These are phyloP conservation scores for Bipolaris oryzae DNA, from an alignment of 2,329 filamentous ascomycete species.

Conservation along the genomic window DNA sequence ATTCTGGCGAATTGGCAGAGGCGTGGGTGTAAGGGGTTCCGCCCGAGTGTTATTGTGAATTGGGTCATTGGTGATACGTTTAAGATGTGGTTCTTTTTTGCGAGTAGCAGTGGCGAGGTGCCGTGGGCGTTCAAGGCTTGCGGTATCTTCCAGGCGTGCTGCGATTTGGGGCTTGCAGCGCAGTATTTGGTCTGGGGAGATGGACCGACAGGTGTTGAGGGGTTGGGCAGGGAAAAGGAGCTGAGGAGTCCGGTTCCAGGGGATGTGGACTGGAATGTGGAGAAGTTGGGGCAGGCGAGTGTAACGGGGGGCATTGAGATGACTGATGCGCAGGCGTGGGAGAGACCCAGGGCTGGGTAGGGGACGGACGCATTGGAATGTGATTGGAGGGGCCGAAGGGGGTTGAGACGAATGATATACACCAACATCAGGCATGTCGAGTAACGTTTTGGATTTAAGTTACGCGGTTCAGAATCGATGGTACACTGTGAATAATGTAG, in stretches of 20 bases:
- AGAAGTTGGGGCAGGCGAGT: slow-evolving; percentile 17
- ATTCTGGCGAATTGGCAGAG: slow-evolving; percentile 72
- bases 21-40: slow-evolving; percentile 76
- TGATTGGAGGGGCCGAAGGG: background rate
- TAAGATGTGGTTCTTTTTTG: slow-evolving; percentile 81
- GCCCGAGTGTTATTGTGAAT: slow-evolving; percentile 74
- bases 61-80: slow-evolving; percentile 82
- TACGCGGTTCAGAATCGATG: background rate
- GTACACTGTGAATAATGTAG: background rate
- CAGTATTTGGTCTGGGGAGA: slow-evolving; percentile 64
- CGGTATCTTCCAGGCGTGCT: slow-evolving; percentile 78
- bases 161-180: slow-evolving; percentile 74
- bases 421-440: slow-evolving; percentile 6
- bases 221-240: slow-evolving; percentile 26
- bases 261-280: slow-evolving; percentile 19
- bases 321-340: slow-evolving; percentile 27
- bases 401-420: background rate
- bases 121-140: slow-evolving; percentile 82
- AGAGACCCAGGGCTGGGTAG: slow-evolving; percentile 27
- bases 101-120: slow-evolving; percentile 70
- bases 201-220: slow-evolving; percentile 26
- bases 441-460: background rate
- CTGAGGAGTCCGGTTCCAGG: slow-evolving; percentile 32
- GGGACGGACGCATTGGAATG: background rate
- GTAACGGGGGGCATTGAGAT: slow-evolving; percentile 26